Percentiles rank a stretch among this genome's conserved stretches.
phyloP scores from a whole-genome alignment of 257 asterid species.

The Solanum virginianum region DNA sequence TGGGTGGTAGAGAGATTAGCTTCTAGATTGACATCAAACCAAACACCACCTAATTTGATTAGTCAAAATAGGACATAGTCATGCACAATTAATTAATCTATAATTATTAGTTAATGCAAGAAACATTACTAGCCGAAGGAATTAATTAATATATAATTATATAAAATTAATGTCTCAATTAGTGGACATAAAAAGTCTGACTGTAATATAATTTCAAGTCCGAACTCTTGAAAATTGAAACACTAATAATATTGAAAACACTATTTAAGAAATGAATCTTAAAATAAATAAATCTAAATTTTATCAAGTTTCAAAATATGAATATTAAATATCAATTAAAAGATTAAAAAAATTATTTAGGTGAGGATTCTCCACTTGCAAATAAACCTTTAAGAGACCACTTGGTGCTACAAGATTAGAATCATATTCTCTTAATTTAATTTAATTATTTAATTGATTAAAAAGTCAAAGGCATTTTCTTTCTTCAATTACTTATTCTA shows the following conservation, averaged over 20 bases:
- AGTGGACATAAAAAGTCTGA: no score
- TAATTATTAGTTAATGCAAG: not conserved
- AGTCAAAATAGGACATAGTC: not conserved
- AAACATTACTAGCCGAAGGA: not conserved
- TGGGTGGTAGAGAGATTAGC: not conserved
- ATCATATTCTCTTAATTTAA: not conserved
- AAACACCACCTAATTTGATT: not conserved
- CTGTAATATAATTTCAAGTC: no score
- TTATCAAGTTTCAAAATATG: not conserved
- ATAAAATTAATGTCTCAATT: no score
- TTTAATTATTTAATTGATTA: not conserved
- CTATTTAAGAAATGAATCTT: no score
- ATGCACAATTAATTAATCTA: not conserved
- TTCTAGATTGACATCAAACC: not conserved
- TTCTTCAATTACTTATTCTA: not conserved
- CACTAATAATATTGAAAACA: no score
- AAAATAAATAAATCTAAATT: no score
- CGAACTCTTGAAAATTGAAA: no score
- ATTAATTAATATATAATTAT: no score
- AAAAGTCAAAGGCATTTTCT: not conserved
- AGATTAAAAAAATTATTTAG: not conserved
- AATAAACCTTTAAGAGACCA: not conserved
- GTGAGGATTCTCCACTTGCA: not conserved
- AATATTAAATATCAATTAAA: not conserved
- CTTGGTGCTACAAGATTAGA: not conserved